Evolutionary conservation across 768 basidiomycete genomes (phyloP).

Genomic region (Cystobasidium onofrii): DNA sequence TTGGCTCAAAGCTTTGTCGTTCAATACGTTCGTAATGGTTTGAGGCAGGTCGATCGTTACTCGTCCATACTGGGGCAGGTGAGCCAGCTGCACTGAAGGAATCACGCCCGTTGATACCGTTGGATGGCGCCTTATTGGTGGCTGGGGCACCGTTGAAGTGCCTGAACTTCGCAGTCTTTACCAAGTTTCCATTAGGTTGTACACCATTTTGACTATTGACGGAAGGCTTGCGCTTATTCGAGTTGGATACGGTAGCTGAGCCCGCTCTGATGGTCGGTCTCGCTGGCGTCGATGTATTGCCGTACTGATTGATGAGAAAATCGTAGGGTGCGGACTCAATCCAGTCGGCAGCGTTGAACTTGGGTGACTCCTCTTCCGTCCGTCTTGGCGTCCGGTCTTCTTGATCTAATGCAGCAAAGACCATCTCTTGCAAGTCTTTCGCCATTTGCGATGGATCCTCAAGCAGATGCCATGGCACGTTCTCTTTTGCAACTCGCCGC

Average conservation of each 20-base stretch:
- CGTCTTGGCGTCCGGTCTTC: conserved; percentile 9
- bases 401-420: conserved; percentile 32
- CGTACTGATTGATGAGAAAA: not conserved
- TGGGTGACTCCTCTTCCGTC: not conserved
- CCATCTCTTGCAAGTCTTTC: conserved; percentile 31
- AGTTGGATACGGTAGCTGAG: not conserved
- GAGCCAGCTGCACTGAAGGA: not conserved
- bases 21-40: not conserved
- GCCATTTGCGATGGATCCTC: conserved; percentile 34
- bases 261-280: not conserved
- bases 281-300: not conserved
- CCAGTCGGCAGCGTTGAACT: conserved; percentile 17
- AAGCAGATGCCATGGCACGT: conserved; percentile 39
- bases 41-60: not conserved
- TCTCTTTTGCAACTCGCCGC: conserved; percentile 35
- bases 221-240: not conserved
- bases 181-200: not conserved
- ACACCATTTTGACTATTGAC: not conserved
- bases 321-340: not conserved
- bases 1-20: not conserved
- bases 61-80: not conserved
- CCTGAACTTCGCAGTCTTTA: not conserved
- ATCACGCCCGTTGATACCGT: not conserved
- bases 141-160: not conserved
- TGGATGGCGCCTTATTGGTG: not conserved